Base-by-base conservation (phyloP, 164 flowering plant species). In the Umbellularia californica region DNA sequence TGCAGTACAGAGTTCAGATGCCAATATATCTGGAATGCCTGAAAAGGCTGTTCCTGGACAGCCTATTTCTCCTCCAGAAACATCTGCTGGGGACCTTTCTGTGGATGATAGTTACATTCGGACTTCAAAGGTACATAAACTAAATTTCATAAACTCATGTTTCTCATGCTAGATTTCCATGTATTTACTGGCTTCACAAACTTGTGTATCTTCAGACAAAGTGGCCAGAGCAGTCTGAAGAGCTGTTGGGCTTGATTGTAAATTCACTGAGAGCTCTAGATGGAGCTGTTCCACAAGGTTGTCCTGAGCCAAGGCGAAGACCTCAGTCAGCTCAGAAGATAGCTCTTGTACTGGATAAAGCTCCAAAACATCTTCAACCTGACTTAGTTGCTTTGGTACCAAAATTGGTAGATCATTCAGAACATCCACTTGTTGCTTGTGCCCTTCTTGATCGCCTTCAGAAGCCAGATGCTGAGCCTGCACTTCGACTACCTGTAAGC, bases 291-390 rank as follows among this genome's bases (percentile, higher is more conserved):
- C 93, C 97, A 23, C 98, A 92, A 81, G 93, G 97, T 77, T 94
- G 95, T 80, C 95, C 97, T 51, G 98, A 92, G 79, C 97, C 97
- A 52, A 85, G 92, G 79, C 82, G 98, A 71, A 81, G 95, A 78
- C 97, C 97, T 64, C 97, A 92, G 76, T 92, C 97, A 76, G 98
- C 98, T 17, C 90, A 89, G 75, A 96, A 92, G 83, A 94, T 96
- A 77, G 89, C 98, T 80, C 88, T 94, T 81, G 94, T 96, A 41
- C 78, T 96, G 80, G 99, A 96, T 81, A 96, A 90, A 82, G 98
- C 99, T 86, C 99, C 99, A 1, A 94, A 88, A 80, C 94, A 92
- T 89, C 86, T 96, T 71, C 97, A 96, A 75, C 85, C 90, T 19
- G 98, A 96, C 71, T 86, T 96, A 55, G 94, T 96, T 72, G 86